phyloP scores from a whole-genome alignment of 306 rosid species.

The Malus domestica region DNA sequence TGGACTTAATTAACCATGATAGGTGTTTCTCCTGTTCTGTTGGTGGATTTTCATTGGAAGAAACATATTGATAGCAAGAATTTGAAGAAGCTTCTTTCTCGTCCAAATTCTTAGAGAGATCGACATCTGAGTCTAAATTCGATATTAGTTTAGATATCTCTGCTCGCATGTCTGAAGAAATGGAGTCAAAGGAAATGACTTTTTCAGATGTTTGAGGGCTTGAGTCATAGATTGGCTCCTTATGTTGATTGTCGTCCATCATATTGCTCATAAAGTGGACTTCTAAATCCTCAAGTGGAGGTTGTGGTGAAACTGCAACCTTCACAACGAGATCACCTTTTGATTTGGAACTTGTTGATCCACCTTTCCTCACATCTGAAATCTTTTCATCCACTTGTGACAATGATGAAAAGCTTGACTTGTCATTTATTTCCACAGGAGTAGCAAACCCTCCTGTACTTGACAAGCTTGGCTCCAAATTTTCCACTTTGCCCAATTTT shows the following conservation, averaged over 20 bases:
- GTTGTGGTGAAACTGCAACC: constrained; percentile 28
- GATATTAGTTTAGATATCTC: constrained; percentile 27
- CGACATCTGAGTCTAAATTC: constrained; percentile 15
- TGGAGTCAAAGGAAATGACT: constrained; percentile 31
- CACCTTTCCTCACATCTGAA: constrained; percentile 29
- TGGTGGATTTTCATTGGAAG: constrained; percentile 26
- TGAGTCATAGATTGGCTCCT: constrained; percentile 80
- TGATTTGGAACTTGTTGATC: constrained; percentile 20
- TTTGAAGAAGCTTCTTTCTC: constrained; percentile 28
- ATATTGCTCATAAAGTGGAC: constrained; percentile 26
- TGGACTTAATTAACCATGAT: constrained; percentile 34
- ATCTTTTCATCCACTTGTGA: constrained; percentile 50
- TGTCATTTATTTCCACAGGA: constrained; percentile 34
- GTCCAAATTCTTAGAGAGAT: constrained; percentile 31
- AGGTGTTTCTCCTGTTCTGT: constrained; percentile 20
- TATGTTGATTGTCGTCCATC: constrained; percentile 43
- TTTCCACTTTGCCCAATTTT: constrained; percentile 49
- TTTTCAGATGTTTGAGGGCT: constrained; percentile 55
- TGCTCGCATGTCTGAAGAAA: constrained; percentile 39
- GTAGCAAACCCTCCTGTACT: constrained; percentile 28
- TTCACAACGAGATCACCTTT: constrained; percentile 17
- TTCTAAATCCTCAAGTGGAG: constrained; percentile 39
- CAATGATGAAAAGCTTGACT: constrained; percentile 49
- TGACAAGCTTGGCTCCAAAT: constrained; percentile 25
- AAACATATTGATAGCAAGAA: constrained; percentile 23